Conservation (phyloP, 2,329 filamentous ascomycete genomes). For the Alternaria postmessia region DNA sequence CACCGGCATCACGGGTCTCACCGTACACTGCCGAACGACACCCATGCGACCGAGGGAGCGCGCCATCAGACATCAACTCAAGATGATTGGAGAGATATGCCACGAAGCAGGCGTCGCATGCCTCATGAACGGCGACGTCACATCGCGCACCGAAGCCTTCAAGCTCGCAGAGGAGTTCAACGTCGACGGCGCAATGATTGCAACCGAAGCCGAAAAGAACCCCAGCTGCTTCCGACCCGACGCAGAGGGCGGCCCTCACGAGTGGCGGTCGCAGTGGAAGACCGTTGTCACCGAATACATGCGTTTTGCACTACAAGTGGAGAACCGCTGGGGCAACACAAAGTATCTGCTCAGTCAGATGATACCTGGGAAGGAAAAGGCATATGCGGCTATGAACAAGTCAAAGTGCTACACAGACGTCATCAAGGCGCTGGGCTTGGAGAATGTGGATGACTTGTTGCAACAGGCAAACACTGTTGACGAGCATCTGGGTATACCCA, state of each 20-base stretch:
- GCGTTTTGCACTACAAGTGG: conserved; percentile 73
- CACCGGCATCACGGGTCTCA: conserved; percentile 91
- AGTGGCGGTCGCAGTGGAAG: conserved; percentile 70
- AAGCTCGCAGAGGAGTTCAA: conserved; percentile 77
- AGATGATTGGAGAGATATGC: conserved; percentile 83
- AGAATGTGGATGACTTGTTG: conserved; percentile 69
- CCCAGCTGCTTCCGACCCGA: conserved; percentile 81
- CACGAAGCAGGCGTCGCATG: conserved; percentile 87
- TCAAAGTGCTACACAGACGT: conserved; percentile 76
- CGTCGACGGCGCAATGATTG: conserved; percentile 98
- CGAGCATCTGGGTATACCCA: conserved; percentile 66
- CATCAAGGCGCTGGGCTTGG: conserved; percentile 70
- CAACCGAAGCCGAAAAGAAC: conserved; percentile 89
- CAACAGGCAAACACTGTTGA: conserved; percentile 73
- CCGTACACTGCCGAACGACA: conserved; percentile 93
- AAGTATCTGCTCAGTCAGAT: conserved; percentile 89
- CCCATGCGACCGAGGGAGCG: conserved; percentile 92
- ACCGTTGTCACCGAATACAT: conserved; percentile 82
- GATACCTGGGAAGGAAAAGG: conserved; percentile 78
- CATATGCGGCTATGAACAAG: conserved; percentile 68
- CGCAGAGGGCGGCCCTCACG: conserved; percentile 69
- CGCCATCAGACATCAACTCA: conserved; percentile 84
- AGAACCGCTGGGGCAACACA: conserved; percentile 91
- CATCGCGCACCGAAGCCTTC: conserved; percentile 74
- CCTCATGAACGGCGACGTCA: conserved; percentile 94